Evolutionary conservation across 73 alveolate species (phyloP), one percentile per base, ranked within the genome.

Genomic region (Breviolum minutum): DNA sequence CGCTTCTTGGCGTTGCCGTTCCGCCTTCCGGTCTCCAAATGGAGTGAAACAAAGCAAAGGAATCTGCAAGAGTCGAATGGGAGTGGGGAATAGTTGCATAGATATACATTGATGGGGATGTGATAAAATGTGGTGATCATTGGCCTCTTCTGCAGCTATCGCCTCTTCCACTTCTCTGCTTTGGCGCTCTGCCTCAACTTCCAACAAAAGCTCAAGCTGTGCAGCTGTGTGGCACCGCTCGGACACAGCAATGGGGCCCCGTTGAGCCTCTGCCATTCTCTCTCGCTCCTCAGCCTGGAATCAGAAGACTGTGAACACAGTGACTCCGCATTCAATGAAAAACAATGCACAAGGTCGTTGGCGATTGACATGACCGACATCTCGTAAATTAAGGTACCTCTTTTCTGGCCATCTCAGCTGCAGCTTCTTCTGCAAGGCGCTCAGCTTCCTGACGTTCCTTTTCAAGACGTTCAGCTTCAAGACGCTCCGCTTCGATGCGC

Each of bases 1-100:
- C 16, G 63, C 63, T 62, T 89, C 96, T 61, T 68, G 87, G 40
- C 96, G 86, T 54, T 40, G 74, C n/a, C 96, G 87, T 63, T 89
- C 96, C 0, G 96, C 96, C 96, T 89, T 17, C 68, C 64, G 17
- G 62, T 26, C 62, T 24, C n/a, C 24, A 24, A n/a, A n/a, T 10
- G 1, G 8, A 22, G 24, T 68, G 54, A 40, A 40, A 40, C 54
- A 40, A 40, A 40, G 54, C 54, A 40, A 40, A 40, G 54, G 54
- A 40, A 40, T 40, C 54, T 40, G 54, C 54, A 40, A 40, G 54
- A 40, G 54, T 40, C 54, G 54, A 40, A 40, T 40, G 54, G 54
- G 54, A 40, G 54, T 40, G 54, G 54, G 54, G 54, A 40, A 40
- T 40, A 40, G 54, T 40, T 40, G 54, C 81, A 71, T 12, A 17